phyloP scores from a whole-genome alignment of 75 land plant genomes.

The Picea sitchensis region DNA sequence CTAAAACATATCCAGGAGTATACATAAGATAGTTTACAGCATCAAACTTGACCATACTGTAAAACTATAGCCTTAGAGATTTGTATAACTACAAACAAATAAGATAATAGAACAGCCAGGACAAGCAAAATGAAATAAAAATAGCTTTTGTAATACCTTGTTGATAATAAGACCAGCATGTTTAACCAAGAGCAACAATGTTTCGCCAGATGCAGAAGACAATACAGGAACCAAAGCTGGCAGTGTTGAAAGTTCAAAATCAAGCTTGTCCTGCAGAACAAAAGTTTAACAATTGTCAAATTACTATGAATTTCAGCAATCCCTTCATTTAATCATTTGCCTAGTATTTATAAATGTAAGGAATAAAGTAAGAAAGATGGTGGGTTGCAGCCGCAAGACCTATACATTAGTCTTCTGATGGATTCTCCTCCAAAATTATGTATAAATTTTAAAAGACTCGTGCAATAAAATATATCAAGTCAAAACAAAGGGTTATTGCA shows the following conservation, averaged over 20 bases:
- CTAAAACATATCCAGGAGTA: no score
- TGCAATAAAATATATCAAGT: no score
- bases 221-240: constrained; percentile 93
- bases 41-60: no score
- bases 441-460: no score
- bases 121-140: neutral
- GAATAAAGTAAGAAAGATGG: neutral
- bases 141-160: constrained; percentile 50
- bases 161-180: constrained; percentile 86
- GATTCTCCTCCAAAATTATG: neutral
- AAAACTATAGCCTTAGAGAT: no score
- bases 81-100: neutral
- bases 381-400: neutral
- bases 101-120: neutral
- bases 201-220: constrained; percentile 84
- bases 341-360: neutral
- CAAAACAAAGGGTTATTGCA: no score
- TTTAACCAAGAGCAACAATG: constrained; percentile 85
- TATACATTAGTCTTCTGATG: neutral
- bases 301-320: neutral
- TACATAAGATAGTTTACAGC: no score
- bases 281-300: neutral
- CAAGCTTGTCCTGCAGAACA: constrained; percentile 72
- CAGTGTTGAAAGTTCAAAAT: constrained; percentile 84
- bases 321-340: neutral